phyloP scores from a whole-genome alignment of 2,329 filamentous ascomycete genomes.

The Colletotrichum sp. region DNA sequence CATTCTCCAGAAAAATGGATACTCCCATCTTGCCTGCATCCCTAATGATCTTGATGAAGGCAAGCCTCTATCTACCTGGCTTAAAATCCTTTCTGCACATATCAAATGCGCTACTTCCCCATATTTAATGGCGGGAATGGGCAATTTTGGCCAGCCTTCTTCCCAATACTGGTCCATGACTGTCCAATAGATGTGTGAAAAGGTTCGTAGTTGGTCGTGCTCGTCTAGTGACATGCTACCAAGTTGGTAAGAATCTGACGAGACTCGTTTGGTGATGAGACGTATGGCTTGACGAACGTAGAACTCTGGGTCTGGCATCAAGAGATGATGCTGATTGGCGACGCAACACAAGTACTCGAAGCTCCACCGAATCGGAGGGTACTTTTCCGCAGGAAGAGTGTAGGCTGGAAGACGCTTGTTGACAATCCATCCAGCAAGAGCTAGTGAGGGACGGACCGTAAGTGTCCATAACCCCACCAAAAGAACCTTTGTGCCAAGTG shows the following conservation, averaged over 20 bases:
- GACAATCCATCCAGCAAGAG: not conserved
- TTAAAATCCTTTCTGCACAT: not conserved
- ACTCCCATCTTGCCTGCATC: not conserved
- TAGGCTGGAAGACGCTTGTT: not conserved
- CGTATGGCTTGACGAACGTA: not conserved
- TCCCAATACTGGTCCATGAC: fast-evolving
- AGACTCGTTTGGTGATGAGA: fast-evolving
- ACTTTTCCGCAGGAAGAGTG: not conserved
- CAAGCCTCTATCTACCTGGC: fast-evolving
- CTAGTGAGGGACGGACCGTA: fast-evolving
- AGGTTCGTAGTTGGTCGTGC: fast-evolving
- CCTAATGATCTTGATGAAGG: fast-evolving
- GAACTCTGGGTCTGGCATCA: fast-evolving
- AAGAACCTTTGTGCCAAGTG: fast-evolving
- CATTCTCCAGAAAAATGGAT: not conserved
- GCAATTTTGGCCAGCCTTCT: too few relatives aligned
- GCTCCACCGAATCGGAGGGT: not conserved
- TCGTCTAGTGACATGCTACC: fast-evolving
- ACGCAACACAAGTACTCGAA: not conserved
- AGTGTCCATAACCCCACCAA: fast-evolving
- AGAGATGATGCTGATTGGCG: not conserved
- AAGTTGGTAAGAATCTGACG: fast-evolving
- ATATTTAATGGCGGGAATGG: not conserved
- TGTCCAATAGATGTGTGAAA: not conserved
- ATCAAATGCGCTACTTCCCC: fast-evolving